Percentiles rank a stretch among this genome's conserved stretches.
Evolutionary conservation across 2,329 filamentous ascomycete species (phyloP).

Genomic region (Pseudomassariella vexata): DNA sequence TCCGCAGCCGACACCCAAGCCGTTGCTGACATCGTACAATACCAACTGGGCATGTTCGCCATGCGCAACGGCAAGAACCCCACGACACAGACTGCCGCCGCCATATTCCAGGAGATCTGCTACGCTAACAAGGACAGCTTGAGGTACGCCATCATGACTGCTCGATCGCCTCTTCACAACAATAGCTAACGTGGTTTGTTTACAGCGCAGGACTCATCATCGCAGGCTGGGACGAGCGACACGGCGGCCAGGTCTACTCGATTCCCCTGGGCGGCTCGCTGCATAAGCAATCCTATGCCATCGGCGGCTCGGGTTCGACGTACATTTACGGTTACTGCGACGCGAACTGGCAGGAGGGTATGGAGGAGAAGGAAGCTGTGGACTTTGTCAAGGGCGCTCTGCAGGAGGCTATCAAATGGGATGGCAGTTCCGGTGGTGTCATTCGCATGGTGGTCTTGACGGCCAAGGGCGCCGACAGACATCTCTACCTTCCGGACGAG

Average conservation of each 20-base stretch:
- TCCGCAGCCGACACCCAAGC: constrained; percentile 97
- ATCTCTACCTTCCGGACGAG: constrained; percentile 92
- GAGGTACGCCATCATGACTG: constrained; percentile 49
- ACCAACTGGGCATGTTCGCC: constrained; percentile 88
- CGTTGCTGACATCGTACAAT: constrained; percentile 95
- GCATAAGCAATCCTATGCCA: constrained; percentile 94
- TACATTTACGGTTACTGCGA: constrained; percentile 99
- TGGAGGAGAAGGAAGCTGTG: constrained; percentile 88
- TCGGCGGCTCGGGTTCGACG: constrained; percentile 93
- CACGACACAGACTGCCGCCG: constrained; percentile 90
- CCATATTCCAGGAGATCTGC: constrained; percentile 96
- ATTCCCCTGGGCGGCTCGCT: constrained; percentile 94
- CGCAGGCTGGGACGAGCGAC: constrained; percentile 92
- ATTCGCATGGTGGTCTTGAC: constrained; percentile 98
- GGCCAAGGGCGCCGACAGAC: constrained; percentile 79
- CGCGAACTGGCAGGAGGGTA: constrained; percentile 88
- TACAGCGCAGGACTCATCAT: constrained; percentile 91
- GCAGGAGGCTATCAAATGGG: constrained; percentile 97
- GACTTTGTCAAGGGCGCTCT: constrained; percentile 88
- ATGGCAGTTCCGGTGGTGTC: constrained; percentile 95
- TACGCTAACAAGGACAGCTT: constrained; percentile 95
- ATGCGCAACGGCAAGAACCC: constrained; percentile 85
- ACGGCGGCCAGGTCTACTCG: constrained; percentile 95
- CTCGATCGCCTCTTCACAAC: neutral
- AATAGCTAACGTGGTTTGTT: neutral